phyloP scores from a whole-genome alignment of 768 basidiomycete genomes.

The Gloeopeniophorella convolvens region DNA sequence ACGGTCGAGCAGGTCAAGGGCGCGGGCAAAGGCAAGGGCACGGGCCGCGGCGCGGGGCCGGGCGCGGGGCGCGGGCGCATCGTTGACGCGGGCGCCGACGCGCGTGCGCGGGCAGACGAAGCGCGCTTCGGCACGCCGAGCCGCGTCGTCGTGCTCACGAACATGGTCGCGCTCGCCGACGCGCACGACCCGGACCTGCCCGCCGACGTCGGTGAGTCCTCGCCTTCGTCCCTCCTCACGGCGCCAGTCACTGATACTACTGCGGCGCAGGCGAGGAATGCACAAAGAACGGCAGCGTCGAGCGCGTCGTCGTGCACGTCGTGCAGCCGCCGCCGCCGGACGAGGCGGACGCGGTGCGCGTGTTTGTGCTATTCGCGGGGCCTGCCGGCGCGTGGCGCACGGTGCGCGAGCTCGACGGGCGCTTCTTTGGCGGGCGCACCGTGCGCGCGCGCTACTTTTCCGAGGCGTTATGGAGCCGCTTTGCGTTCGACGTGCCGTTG shows the following conservation, averaged over 20 bases:
- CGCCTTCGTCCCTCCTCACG: not conserved
- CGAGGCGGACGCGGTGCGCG: constrained; percentile 78
- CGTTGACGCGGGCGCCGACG: constrained; percentile 85
- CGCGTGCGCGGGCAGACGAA: constrained; percentile 66
- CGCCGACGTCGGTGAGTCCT: constrained; percentile 74
- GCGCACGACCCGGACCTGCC: constrained; percentile 77
- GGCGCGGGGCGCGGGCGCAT: constrained; percentile 81
- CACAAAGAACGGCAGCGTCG: constrained; percentile 85
- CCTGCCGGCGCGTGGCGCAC: constrained; percentile 96
- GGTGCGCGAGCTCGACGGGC: constrained; percentile 85
- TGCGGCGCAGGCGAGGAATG: constrained; percentile 71
- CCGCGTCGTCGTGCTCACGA: constrained; percentile 82
- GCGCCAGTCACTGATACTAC: constrained; percentile 3
- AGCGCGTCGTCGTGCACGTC: constrained; percentile 80
- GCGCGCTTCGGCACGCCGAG: constrained; percentile 85
- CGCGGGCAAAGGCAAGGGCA: constrained; percentile 32
- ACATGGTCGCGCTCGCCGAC: constrained; percentile 83
- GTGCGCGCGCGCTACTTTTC: constrained; percentile 81
- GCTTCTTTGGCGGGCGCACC: constrained; percentile 83
- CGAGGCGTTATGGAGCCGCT: constrained; percentile 46
- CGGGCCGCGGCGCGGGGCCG: constrained; percentile 34
- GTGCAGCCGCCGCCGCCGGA: constrained; percentile 59
- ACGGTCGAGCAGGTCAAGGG: constrained; percentile 63
- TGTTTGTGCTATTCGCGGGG: constrained; percentile 88
- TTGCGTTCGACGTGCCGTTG: constrained; percentile 44